Conservation (phyloP, 306 rosid species). For the Cucurbita argyrosperma region DNA sequence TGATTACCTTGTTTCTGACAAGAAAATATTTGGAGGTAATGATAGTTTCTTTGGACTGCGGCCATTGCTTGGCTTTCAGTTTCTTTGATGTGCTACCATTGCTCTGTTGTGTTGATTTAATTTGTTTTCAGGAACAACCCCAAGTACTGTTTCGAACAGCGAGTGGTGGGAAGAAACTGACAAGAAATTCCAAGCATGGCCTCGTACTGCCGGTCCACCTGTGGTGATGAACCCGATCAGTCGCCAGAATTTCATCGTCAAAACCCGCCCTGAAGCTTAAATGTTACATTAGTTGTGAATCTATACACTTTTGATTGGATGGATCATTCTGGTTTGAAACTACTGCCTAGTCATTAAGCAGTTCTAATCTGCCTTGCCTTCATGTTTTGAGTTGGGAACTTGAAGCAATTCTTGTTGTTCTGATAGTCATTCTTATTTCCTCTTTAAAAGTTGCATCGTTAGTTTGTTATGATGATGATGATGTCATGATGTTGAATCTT, state of each 20-base stretch:
- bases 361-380: background rate
- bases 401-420: background rate
- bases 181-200: constrained; percentile 84
- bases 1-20: constrained; percentile 40
- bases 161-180: constrained; percentile 87
- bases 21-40: constrained; percentile 63
- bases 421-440: background rate
- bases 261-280: constrained; percentile 32
- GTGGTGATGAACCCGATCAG: constrained; percentile 64
- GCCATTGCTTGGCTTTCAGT: background rate
- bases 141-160: constrained; percentile 41
- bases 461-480: background rate
- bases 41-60: background rate
- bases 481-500: background rate
- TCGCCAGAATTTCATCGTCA: constrained; percentile 64
- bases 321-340: background rate
- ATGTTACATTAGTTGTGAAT: constrained; percentile 8
- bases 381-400: background rate
- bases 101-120: background rate
- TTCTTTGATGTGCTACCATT: background rate
- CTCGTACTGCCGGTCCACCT: constrained; percentile 68
- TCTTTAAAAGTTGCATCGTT: background rate
- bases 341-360: background rate
- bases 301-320: background rate
- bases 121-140: constrained; percentile 44